A percentile compares a stretch with the other conserved stretches of the same genome.
These are phyloP conservation scores for Torulaspora maleeae DNA, from an alignment of 805 yeast species.

Conservation along the genomic window DNA sequence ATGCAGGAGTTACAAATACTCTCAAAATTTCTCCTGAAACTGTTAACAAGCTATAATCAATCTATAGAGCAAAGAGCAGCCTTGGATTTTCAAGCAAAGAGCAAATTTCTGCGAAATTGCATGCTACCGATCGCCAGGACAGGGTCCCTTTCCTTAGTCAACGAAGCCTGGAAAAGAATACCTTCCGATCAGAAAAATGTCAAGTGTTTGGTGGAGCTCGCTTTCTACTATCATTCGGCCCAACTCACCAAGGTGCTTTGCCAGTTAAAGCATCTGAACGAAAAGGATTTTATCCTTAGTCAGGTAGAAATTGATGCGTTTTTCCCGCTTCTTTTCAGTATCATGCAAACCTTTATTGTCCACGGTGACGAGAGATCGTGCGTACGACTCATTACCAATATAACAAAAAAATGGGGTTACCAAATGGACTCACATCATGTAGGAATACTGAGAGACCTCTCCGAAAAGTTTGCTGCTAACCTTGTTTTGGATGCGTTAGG, in stretches of 20 bases:
- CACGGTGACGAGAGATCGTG: constrained; percentile 8
- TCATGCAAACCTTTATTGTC: constrained; percentile 8
- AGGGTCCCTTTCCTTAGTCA: constrained; percentile 16
- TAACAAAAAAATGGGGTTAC: constrained; percentile 9
- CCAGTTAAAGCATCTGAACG: constrained; percentile 5
- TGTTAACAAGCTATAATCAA: constrained; percentile 16
- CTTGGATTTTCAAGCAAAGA: constrained; percentile 2
- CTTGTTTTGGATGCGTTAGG: constrained; percentile 8
- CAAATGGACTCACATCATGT: constrained; percentile 16
- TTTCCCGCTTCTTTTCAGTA: constrained; percentile 7
- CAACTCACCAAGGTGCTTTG: constrained; percentile 19
- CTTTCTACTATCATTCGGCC: constrained; percentile 24
- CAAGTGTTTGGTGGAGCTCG: constrained; percentile 11
- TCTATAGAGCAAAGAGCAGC: constrained; percentile 4
- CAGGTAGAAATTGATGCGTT: constrained; percentile 7
- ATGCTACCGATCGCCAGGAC: constrained; percentile 14
- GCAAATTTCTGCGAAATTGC: constrained; percentile 19
- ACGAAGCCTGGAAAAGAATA: constrained; percentile 5
- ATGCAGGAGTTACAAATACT: constrained; percentile 12
- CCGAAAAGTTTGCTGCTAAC: constrained; percentile 17
- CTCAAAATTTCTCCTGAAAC: constrained; percentile 21
- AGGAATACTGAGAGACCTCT: constrained; percentile 9
- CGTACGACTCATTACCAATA: constrained; percentile 2
- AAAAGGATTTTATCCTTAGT: background rate
- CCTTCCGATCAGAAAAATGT: constrained; percentile 3